Base-by-base conservation (phyloP, 2,329 filamentous ascomycete species). In the Monosporascus sp. region DNA sequence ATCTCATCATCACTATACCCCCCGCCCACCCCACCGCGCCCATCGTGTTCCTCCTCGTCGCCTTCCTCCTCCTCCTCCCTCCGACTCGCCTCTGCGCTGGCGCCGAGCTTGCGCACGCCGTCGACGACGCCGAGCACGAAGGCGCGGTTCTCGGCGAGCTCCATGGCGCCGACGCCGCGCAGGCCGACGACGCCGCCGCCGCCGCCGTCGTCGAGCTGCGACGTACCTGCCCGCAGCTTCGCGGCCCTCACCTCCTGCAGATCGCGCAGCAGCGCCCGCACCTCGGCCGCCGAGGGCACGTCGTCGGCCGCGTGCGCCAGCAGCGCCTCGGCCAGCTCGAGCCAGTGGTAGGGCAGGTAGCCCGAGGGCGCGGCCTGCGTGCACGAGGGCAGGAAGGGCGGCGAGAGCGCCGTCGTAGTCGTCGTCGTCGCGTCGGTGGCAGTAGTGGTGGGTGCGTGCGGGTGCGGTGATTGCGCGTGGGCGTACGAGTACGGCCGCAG, bases 331-430 rank as follows among this genome's bases (percentile, higher is more conserved):
- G 88, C 87, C 8, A 97, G 74, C 72, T 97, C 94, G 43, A 96
- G 81, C 92, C 93, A 99, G 74, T 97, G 93, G 68, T 96, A 97
- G 0, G 94, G 94, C 35, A 99, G 76, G 15, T 86, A 83, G 41
- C 85, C 84, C 1, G 84, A 74, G 8, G 86, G 84, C 1, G 87
- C 82, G 47, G 82, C 76, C 20, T 86, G 83, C 0, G 87, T 91
- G 58, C 88, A 90, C 17, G 86, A 86, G 1, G 84, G 82, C 1
- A 95, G 72, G 67, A 97, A 97, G 0, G 93, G 93, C 4, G 92
- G 83, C 1, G 85, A 84, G 0, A 85, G 67, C 43, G 15, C 38
- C 17, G 53, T 61, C 56, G 40, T 62, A 55, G 7, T 63, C 40
- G 35, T 17, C 58, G 52, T 74, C 70, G 45, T 58, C 58, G 9